phyloP scores from a whole-genome alignment of 2,329 filamentous ascomycete genomes.

The Teratosphaeria gauchensis region DNA sequence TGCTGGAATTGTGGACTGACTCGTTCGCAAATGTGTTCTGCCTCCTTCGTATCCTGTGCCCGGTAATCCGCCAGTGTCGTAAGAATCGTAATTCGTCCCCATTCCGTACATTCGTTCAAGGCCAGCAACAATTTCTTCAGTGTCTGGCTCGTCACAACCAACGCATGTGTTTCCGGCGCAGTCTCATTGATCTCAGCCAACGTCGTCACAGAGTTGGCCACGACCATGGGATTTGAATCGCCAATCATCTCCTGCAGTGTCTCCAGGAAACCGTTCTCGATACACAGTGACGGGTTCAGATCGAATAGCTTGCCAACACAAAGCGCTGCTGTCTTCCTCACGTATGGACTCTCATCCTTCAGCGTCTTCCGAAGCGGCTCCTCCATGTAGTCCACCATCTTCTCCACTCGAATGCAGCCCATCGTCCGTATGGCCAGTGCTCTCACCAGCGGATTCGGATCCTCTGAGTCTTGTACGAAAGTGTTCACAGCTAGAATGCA shows the following conservation, averaged over 20 bases:
- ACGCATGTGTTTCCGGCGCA: constrained; percentile 78
- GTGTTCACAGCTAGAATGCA: constrained; percentile 99
- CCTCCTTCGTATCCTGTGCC: constrained; percentile 81
- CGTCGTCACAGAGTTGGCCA: constrained; percentile 92
- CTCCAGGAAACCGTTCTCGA: constrained; percentile 95
- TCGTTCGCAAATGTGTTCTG: constrained; percentile 95
- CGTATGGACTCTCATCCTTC: constrained; percentile 94
- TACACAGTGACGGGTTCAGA: constrained; percentile 79
- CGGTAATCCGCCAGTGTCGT: constrained; percentile 83
- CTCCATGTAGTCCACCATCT: constrained; percentile 99
- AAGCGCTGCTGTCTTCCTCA: constrained; percentile 94
- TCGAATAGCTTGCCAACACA: constrained; percentile 98
- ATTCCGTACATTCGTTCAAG: constrained; percentile 95
- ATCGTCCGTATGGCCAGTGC: constrained; percentile 94
- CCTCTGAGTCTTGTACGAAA: constrained; percentile 97
- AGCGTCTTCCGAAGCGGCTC: constrained; percentile 92
- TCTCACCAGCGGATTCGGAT: constrained; percentile 90
- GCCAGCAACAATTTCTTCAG: constrained; percentile 96
- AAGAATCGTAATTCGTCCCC: constrained; percentile 90
- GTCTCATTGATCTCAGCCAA: constrained; percentile 84
- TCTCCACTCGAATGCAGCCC: constrained; percentile 96
- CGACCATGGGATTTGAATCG: constrained; percentile 97
- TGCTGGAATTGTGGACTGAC: constrained; percentile 97
- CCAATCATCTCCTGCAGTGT: constrained; percentile 90
- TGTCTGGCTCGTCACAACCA: constrained; percentile 70